phyloP scores from a whole-genome alignment of 768 basidiomycete species.

The Royoungia palumana region DNA sequence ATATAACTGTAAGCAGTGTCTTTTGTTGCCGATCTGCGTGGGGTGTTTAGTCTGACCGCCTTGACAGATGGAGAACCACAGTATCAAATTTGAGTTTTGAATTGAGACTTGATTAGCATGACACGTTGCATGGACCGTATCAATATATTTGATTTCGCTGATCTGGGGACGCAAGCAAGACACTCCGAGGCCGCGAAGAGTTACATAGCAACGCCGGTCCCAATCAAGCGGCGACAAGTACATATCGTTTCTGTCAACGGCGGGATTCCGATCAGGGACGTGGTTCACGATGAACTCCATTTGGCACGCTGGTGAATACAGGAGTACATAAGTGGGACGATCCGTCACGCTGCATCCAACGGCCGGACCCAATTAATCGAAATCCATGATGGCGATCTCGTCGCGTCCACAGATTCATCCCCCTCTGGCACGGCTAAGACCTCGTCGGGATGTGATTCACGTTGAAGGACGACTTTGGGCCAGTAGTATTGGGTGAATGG shows the following conservation, averaged over 20 bases:
- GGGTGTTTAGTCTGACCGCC: background rate
- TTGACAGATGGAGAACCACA: constrained; percentile 71
- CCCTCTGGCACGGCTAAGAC: constrained; percentile 21
- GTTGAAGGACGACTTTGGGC: constrained; percentile 42
- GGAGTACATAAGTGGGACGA: too few relatives aligned
- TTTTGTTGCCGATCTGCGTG: background rate
- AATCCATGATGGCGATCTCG: constrained; percentile 40
- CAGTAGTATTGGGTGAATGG: constrained; percentile 44
- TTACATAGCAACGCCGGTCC: too few relatives aligned
- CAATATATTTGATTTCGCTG: background rate
- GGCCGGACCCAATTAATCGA: constrained; percentile 40
- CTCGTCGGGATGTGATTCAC: constrained; percentile 16
- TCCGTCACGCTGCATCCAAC: constrained; percentile 28
- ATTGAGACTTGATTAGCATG: too few relatives aligned
- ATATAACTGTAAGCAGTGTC: constrained; percentile 73
- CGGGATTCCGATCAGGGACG: too few relatives aligned
- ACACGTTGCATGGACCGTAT: too few relatives aligned
- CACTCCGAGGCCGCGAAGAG: too few relatives aligned
- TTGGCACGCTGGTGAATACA: too few relatives aligned
- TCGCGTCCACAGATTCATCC: background rate
- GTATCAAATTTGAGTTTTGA: constrained; percentile 72
- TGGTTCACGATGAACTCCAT: too few relatives aligned
- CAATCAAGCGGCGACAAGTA: too few relatives aligned
- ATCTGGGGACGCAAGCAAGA: too few relatives aligned
- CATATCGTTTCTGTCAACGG: too few relatives aligned